Evolutionary conservation across 371 early-diverging fungal genomes (phyloP).

Genomic region (Apophysomyces variabilis): DNA sequence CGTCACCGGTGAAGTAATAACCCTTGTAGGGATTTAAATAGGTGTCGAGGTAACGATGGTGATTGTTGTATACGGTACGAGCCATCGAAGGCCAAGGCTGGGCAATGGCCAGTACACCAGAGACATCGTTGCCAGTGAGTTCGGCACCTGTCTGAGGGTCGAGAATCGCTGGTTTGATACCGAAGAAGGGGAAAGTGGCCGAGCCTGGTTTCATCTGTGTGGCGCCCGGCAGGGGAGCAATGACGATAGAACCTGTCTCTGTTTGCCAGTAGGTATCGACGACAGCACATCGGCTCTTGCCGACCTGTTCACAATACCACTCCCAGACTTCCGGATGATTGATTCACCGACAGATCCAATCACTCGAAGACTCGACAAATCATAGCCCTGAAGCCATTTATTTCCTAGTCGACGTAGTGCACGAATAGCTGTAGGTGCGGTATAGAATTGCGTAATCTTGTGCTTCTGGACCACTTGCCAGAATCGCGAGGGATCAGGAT

Average conservation of each 20-base stretch:
- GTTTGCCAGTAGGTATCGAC: conserved; percentile 98
- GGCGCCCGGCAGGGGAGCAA: conserved; percentile 91
- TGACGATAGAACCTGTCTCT: conserved; percentile 94
- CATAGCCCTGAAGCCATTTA: conserved; percentile 73
- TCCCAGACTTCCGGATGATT: conserved; percentile 97
- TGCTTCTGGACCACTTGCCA: conserved; percentile 87
- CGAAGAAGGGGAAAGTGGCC: conserved; percentile 97
- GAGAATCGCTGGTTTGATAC: conserved; percentile 87
- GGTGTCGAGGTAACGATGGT: conserved; percentile 88
- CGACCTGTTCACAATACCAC: conserved; percentile 94
- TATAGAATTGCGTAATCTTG: conserved; percentile 96
- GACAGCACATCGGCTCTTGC: conserved; percentile 84
- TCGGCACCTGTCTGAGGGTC: conserved; percentile 81
- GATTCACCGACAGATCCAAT: conserved; percentile 99
- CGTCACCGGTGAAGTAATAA: conserved; percentile 91
- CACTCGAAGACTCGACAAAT: conserved; percentile 82
- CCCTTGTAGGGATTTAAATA: conserved; percentile 90
- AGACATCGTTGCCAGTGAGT: conserved; percentile 78
- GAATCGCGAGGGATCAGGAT: conserved; percentile 83
- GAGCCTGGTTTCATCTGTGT: conserved; percentile 92
- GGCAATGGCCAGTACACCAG: conserved; percentile 91
- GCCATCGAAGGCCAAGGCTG: conserved; percentile 97
- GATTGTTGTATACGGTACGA: conserved; percentile 89
- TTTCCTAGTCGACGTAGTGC: conserved; percentile 91
- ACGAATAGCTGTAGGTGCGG: conserved; percentile 98